Base-by-base conservation (phyloP, 2,329 filamentous ascomycete species). In the Fusarium sp. region DNA sequence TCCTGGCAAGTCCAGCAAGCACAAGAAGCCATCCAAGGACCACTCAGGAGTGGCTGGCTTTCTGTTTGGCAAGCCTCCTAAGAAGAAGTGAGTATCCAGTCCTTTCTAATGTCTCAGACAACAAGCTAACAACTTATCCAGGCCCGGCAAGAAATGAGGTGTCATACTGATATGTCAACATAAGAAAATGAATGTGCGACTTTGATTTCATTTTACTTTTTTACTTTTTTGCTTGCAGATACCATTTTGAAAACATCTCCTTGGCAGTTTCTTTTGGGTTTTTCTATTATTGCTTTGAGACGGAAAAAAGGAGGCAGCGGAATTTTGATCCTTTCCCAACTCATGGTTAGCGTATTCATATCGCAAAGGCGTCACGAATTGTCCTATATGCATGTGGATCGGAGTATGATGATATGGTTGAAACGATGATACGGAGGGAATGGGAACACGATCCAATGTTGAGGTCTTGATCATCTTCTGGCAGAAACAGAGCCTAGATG, bases 1-100 rank as follows among this genome's bases (percentile, higher is more conserved):
- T 2, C 10, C 46, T 49, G 45, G 42, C 44, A 75, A 74, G 58
- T 60, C 65, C 26, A 66, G 59, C 44, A 77, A 77, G 60, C 55
- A 70, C 27, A 78, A 77, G 68, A 77, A 77, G 67, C 49, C 63
- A 26, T 52, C 49, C 14, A 60, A 64, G 15, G 59, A 67, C 20
- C 58, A 68, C 27, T 73, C 74, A 14, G 60, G 45, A 10, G 46
- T 75, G 62, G 63, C 70, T 50, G 73, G 69, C 18, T 78, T 78
- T 50, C 69, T 78, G 45, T 76, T 74, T 37, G 77, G 76, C 48
- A 78, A 77, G 45, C 76, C 77, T 26, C 49, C 64, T 20, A 78
- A 77, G 71, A 79, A 79, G 75, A 80, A 78, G 75, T 80, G 61
- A 73, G 78, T 74, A 13, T 23, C 14, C 20, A 26, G 17, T 23